Evolutionary conservation across 2,329 filamentous ascomycete genomes (phyloP).

Genomic region (Ceratocystis colombiana): DNA sequence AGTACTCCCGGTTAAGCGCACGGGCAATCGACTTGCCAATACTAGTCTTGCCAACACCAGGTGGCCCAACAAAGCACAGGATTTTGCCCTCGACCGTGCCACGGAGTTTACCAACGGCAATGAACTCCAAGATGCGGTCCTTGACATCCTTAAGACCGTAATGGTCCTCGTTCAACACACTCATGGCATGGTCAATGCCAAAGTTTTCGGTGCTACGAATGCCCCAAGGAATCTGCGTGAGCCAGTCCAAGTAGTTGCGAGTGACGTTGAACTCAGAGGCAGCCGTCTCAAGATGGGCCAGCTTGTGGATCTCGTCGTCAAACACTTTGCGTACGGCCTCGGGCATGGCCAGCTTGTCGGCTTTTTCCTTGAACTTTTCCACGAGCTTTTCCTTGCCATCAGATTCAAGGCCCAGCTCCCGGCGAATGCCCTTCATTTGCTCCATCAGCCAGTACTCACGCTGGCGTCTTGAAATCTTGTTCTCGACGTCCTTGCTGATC

Average conservation of each 20-base stretch:
- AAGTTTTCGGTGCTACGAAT: slow-evolving; percentile 94
- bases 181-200: slow-evolving; percentile 80
- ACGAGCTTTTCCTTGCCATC: slow-evolving; percentile 98
- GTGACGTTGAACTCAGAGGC: slow-evolving; percentile 99
- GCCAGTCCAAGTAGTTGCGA: slow-evolving; percentile 95
- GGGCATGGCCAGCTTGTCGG: slow-evolving; percentile 87
- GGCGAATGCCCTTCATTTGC: slow-evolving; percentile 96
- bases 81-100: slow-evolving; percentile 98
- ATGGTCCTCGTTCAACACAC: slow-evolving; percentile 89
- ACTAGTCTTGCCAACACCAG: slow-evolving; percentile 95
- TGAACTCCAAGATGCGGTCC: slow-evolving; percentile 95
- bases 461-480: slow-evolving; percentile 93
- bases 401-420: slow-evolving; percentile 90
- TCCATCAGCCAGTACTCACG: slow-evolving; percentile 98
- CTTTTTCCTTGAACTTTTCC: slow-evolving; percentile 95
- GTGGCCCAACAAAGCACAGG: slow-evolving; percentile 90
- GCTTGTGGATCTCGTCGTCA: slow-evolving; percentile 94
- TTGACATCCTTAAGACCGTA: slow-evolving; percentile 97
- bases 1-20: slow-evolving; percentile 91
- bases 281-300: slow-evolving; percentile 86
- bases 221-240: slow-evolving; percentile 97
- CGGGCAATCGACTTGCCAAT: slow-evolving; percentile 97
- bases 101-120: slow-evolving; percentile 91
- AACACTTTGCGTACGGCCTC: slow-evolving; percentile 95
- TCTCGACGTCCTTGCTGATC: slow-evolving; percentile 95